A percentile compares a stretch with the other conserved stretches of the same genome.
These are phyloP conservation scores for Fusarium sp. DNA, from an alignment of 2,329 filamentous ascomycete genomes.

Conservation along the genomic window DNA sequence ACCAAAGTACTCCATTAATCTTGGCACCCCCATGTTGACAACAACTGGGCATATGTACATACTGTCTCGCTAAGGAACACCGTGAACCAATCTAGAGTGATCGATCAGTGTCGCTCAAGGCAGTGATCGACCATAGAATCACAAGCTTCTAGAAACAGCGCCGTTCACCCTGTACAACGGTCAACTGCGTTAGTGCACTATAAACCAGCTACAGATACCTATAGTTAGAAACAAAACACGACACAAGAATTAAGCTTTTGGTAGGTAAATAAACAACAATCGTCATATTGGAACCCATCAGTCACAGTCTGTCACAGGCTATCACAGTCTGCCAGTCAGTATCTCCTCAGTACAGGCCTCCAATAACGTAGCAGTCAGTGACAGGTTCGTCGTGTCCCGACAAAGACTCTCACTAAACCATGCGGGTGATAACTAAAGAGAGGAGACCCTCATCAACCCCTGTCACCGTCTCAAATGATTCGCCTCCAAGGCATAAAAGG, in stretches of 20 bases:
- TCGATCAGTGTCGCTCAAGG: neutral
- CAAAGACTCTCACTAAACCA: conserved; percentile 9
- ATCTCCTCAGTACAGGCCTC: conserved; percentile 4
- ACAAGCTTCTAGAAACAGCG: conserved; percentile 20
- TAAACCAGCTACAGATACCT: neutral
- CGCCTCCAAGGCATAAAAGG: conserved; percentile 27
- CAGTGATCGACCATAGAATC: conserved; percentile 1
- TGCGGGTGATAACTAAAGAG: conserved; percentile 10
- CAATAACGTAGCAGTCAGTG: neutral
- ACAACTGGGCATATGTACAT: neutral
- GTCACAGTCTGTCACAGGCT: neutral
- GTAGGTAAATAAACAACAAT: conserved; percentile 6
- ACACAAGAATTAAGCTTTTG: neutral
- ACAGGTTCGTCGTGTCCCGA: neutral
- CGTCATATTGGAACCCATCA: neutral
- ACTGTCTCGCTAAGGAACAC: neutral
- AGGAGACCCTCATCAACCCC: conserved; percentile 5
- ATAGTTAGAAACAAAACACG: neutral
- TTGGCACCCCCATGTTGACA: neutral
- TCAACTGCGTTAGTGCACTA: conserved; percentile 3
- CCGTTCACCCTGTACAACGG: conserved; percentile 8
- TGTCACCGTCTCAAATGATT: conserved; percentile 24
- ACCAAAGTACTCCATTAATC: neutral
- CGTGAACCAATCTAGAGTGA: neutral
- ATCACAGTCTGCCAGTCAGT: neutral